These are phyloP conservation scores for Penium margaritaceum DNA, from an alignment of 139 green algal species.

Conservation along the genomic window DNA sequence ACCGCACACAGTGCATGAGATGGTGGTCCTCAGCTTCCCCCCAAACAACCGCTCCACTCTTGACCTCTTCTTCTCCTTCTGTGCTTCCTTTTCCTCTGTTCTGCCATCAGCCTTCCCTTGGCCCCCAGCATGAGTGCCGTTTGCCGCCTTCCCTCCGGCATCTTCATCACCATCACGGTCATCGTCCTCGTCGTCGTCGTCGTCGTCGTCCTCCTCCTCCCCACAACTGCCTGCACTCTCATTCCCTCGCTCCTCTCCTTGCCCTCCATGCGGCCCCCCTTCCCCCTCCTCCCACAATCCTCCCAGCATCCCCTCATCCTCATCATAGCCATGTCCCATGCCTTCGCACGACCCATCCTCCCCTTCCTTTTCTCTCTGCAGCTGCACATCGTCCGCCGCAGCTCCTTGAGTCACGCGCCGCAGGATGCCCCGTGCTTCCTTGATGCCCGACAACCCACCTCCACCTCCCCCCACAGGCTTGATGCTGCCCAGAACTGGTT, in stretches of 20 bases:
- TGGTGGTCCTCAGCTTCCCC: conserved; percentile 58
- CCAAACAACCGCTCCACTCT: conserved; percentile 81
- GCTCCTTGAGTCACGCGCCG: not conserved
- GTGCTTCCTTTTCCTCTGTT: too few relatives aligned
- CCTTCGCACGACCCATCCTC: conserved; percentile 2
- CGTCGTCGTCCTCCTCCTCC: too few relatives aligned
- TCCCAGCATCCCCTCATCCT: not conserved
- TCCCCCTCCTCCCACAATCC: not conserved
- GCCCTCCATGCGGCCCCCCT: not conserved
- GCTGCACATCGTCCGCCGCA: not conserved
- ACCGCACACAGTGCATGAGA: conserved; percentile 74
- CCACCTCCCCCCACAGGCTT: not conserved
- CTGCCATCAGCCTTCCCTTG: too few relatives aligned
- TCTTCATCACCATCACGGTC: too few relatives aligned
- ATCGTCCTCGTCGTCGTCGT: too few relatives aligned
- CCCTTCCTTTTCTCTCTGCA: conserved; percentile 35
- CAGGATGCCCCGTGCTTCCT: not conserved
- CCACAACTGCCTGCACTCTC: too few relatives aligned
- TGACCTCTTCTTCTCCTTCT: conserved; percentile 16
- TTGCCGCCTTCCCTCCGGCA: too few relatives aligned
- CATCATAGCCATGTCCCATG: conserved; percentile 7
- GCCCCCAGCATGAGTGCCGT: too few relatives aligned
- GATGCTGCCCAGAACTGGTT: not conserved
- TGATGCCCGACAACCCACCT: not conserved
- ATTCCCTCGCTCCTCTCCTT: too few relatives aligned